Base-by-base conservation (phyloP, 2,329 filamentous ascomycete genomes). In the Colletotrichum camelliae region DNA sequence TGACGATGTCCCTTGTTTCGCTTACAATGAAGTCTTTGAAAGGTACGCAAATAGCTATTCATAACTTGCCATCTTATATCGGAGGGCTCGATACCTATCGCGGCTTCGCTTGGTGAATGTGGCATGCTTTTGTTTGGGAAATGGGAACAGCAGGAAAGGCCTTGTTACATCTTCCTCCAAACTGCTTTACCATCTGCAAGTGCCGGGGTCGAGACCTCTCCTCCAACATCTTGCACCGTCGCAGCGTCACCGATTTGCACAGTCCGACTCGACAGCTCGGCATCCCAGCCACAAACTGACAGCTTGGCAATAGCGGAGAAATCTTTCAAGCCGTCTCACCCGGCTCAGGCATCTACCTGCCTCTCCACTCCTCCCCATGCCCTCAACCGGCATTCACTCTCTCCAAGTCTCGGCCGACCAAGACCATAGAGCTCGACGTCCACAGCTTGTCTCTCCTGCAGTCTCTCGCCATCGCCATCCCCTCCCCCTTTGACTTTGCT, bases 401-500 rank as follows among this genome's bases (percentile, higher is more conserved):
- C 24, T 78, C 80, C 55, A 83, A 83, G 68, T 76, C 80, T 52
- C 77, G 81, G 21, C 43, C 71, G 2, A 69, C 60, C 13, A 79
- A 77, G 21, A 77, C 65, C 1, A 79, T 81, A 9, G 76, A 78
- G 5, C 66, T 83, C 13, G 77, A 80, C 12, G 77, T 82, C 5
- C 74, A 70, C n/a, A 87, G 86, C 70, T 81, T 84, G 43, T 83
- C 83, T 21, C 82, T 88, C 67, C 83, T 85, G 60, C 83, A 83
- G 57, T 85, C 84, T 31, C 81, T 87, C 18, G 86, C 84, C n/a
- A 83, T 84, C 43, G 86, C 84, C 75, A 83, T 87, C 31, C 67
- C 71, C 6, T 67, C 77, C 8, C 73, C 77, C 2, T 76, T 81
- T 10, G 76, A 79, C 27, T 79, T 83, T 15, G 55, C 74, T 48